Evolutionary conservation across 306 rosid genomes (phyloP).

Genomic region (Cucumis hystrix): DNA sequence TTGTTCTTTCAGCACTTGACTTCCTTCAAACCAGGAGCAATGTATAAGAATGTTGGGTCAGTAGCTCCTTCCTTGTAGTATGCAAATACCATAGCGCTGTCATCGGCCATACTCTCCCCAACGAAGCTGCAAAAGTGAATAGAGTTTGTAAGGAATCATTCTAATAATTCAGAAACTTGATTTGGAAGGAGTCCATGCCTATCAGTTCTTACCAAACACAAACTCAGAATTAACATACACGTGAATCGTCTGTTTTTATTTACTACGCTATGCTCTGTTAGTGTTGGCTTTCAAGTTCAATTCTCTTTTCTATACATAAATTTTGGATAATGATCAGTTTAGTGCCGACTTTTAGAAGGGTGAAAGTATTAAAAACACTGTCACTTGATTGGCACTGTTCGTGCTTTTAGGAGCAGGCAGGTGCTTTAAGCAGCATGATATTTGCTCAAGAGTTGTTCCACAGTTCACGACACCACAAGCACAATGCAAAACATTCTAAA

Average conservation of each 20-base stretch:
- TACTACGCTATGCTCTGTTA: background rate
- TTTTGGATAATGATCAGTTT: background rate
- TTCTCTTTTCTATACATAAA: too few relatives aligned
- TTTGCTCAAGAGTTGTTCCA: too few relatives aligned
- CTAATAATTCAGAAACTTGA: background rate
- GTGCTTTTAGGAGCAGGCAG: background rate
- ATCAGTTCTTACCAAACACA: background rate
- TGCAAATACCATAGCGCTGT: slow-evolving; percentile 60
- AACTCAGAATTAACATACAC: background rate
- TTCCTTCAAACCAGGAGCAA: slow-evolving; percentile 72
- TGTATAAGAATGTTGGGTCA: slow-evolving; percentile 78
- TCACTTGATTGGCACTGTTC: too few relatives aligned
- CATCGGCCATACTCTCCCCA: slow-evolving; percentile 92
- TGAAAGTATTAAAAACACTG: background rate
- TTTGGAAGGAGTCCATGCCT: background rate
- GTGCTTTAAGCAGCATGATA: background rate
- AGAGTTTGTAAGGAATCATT: background rate
- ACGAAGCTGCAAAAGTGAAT: slow-evolving; percentile 48
- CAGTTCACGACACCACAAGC: too few relatives aligned
- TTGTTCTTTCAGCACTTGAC: slow-evolving; percentile 49
- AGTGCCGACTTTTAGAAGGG: background rate
- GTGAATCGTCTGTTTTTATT: background rate
- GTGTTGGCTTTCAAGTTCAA: background rate
- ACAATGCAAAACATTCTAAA: too few relatives aligned
- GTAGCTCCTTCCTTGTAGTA: slow-evolving; percentile 89